Percentiles rank a stretch among this genome's conserved stretches.
Evolutionary conservation across 2,329 filamentous ascomycete species (phyloP).

Genomic region (Trichoderma breve): DNA sequence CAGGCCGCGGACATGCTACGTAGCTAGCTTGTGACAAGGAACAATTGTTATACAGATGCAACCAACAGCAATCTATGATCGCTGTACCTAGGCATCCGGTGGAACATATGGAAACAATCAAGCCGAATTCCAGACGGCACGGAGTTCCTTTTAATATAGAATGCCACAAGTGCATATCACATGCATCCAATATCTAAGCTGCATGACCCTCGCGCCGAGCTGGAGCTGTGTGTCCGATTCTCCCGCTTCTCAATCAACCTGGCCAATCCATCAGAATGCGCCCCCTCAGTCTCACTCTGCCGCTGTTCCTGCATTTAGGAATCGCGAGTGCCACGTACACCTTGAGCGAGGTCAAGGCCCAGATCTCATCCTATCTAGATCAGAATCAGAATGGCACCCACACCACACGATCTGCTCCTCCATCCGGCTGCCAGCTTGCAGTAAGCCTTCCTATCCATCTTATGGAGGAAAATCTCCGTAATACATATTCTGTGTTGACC

Average conservation of each 20-base stretch:
- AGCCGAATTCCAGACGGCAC: not conserved
- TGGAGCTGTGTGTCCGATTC: not conserved
- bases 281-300: not conserved
- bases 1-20: not conserved
- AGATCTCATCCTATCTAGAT: slow-evolving; percentile 21
- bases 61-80: not conserved
- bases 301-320: not conserved
- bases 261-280: not conserved
- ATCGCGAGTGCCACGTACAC: not conserved
- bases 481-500: not conserved
- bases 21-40: not conserved
- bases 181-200: not conserved
- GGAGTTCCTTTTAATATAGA: not conserved
- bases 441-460: not conserved
- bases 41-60: not conserved
- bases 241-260: not conserved
- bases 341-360: slow-evolving; percentile 20
- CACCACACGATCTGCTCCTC: not conserved
- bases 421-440: slow-evolving; percentile 12
- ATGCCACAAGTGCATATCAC: not conserved
- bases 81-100: not conserved
- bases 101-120: not conserved
- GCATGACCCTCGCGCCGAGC: not conserved
- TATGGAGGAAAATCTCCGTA: not conserved
- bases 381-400: slow-evolving; percentile 7